Conservation (phyloP, 75 land plant species). For the Adiantum capillusveneris region DNA sequence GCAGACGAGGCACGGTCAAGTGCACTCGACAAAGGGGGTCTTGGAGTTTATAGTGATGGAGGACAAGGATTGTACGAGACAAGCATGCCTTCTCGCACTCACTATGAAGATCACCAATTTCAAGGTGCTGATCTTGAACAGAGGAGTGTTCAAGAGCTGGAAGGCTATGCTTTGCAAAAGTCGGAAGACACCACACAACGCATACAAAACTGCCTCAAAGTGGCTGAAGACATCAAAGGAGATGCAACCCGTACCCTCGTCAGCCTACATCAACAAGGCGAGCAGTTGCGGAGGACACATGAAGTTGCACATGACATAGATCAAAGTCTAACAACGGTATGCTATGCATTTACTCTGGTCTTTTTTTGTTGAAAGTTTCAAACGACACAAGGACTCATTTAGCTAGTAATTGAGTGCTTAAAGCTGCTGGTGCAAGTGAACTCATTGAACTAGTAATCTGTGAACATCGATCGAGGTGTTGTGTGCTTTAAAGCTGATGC, state of each 20-base stretch:
- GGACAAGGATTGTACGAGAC: not conserved
- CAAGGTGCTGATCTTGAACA: constrained; percentile 35
- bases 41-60: not conserved
- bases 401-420: too few species aligned
- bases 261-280: constrained; percentile 54
- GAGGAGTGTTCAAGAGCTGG: constrained; percentile 45
- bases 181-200: constrained; percentile 47
- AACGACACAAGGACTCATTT: too few species aligned
- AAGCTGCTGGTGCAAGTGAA: too few species aligned
- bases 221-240: constrained; percentile 62
- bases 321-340: constrained; percentile 26
- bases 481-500: too few species aligned
- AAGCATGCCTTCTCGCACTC: constrained; percentile 2
- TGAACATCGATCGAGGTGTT: too few species aligned
- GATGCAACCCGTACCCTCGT: constrained; percentile 38
- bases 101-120: constrained; percentile 12
- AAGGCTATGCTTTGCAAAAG: constrained; percentile 42
- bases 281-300: constrained; percentile 57
- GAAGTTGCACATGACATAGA: constrained; percentile 37
- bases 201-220: constrained; percentile 30
- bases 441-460: too few species aligned
- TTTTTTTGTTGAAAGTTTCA: too few species aligned
- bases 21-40: not conserved
- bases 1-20: not conserved
- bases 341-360: too few species aligned